Evolutionary conservation across 2,329 filamentous ascomycete species (phyloP).

Genomic region (Epichloe coenophiala): DNA sequence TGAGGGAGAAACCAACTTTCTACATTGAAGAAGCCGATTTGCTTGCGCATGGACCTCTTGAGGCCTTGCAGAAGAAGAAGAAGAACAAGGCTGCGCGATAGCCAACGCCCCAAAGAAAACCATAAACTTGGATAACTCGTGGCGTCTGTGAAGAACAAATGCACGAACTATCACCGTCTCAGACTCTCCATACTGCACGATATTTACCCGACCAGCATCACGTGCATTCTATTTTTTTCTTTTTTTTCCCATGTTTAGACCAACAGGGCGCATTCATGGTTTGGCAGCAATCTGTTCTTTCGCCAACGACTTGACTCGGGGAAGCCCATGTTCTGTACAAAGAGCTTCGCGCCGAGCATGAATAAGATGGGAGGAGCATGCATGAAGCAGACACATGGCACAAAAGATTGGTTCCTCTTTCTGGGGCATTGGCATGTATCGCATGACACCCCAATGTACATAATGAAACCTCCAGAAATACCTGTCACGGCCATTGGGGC

Average conservation of each 20-base stretch:
- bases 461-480: background rate
- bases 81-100: background rate
- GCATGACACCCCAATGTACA: background rate
- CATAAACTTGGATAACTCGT: background rate
- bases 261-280: background rate
- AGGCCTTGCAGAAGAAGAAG: constrained; percentile 1
- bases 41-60: constrained; percentile 13
- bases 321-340: too few species aligned
- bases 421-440: background rate
- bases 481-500: background rate
- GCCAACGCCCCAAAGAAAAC: background rate
- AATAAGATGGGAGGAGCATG: background rate
- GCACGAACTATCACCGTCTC: background rate
- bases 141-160: background rate
- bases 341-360: background rate
- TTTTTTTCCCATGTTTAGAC: background rate
- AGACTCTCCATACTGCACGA: too few species aligned
- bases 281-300: background rate
- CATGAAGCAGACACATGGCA: background rate
- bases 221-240: background rate
- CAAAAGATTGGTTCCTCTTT: background rate
- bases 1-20: constrained; percentile 19
- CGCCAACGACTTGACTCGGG: too few species aligned
- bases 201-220: background rate
- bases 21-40: constrained; percentile 23